A percentile compares a stretch with the other conserved stretches of the same genome.
Conservation (phyloP, 495 filamentous ascomycete species). For the Aspergillus baeticus region DNA sequence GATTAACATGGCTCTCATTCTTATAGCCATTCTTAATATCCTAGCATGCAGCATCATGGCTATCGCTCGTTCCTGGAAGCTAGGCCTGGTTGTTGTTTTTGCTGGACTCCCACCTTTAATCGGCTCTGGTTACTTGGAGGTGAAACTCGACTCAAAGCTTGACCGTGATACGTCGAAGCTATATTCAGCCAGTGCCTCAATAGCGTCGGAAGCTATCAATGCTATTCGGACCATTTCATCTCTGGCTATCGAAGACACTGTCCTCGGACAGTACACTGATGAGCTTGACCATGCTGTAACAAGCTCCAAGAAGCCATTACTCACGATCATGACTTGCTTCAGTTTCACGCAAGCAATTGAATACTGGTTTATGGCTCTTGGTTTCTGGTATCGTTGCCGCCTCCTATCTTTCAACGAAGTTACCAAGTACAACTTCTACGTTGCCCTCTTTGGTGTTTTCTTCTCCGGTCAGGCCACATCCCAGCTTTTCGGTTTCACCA, state of each 20-base stretch:
- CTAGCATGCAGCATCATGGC: slow-evolving; percentile 31
- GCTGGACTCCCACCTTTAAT: slow-evolving; percentile 34
- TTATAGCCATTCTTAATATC: slow-evolving; percentile 58
- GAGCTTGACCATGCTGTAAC: slow-evolving; percentile 28
- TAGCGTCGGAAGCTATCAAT: slow-evolving; percentile 85
- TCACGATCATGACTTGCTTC: slow-evolving; percentile 38
- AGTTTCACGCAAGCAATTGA: slow-evolving; percentile 34
- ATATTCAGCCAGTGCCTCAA: slow-evolving; percentile 58
- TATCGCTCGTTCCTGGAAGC: slow-evolving; percentile 51
- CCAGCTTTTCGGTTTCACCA: slow-evolving; percentile 40
- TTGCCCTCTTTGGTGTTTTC: slow-evolving; percentile 55
- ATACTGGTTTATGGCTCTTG: slow-evolving; percentile 49
- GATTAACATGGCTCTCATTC: slow-evolving; percentile 73
- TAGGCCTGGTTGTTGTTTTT: slow-evolving; percentile 52
- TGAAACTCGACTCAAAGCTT: slow-evolving; percentile 71
- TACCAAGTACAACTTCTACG: slow-evolving; percentile 46
- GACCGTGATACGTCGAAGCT: slow-evolving; percentile 55
- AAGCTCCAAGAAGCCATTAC: slow-evolving; percentile 34
- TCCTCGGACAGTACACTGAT: slow-evolving; percentile 63
- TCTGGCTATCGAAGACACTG: slow-evolving; percentile 78
- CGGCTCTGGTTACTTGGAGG: slow-evolving; percentile 56
- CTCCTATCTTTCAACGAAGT: slow-evolving; percentile 32
- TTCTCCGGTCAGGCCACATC: slow-evolving; percentile 50
- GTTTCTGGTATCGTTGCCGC: slow-evolving; percentile 51
- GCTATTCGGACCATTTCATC: slow-evolving; percentile 91